Base-by-base conservation (phyloP, 2,329 filamentous ascomycete genomes). In the Xylaria sp. region DNA sequence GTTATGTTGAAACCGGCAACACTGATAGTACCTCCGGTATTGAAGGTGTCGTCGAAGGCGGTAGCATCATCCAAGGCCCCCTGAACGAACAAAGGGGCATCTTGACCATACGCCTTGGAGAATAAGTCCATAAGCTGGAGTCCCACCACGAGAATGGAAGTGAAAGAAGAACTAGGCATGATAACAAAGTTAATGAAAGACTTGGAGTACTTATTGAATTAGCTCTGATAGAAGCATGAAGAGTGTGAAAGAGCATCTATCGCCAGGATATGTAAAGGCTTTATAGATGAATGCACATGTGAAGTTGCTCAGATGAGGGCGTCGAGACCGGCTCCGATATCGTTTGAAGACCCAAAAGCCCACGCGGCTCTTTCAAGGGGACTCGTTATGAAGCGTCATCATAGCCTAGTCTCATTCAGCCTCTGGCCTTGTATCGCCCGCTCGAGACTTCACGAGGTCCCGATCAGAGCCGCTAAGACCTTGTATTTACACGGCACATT, bases 1-100 rank as follows among this genome's bases (percentile, higher is more conserved):
- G 74, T 79, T 54, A 86, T 80, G 17, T 72, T 77, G 71, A 81
- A 83, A 0, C 82, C 82, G 56, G 83, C 83, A 59, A 86, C 80
- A 0, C 74, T 74, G 17, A 86, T 81, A 15, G 76, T 76, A 9
- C 84, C 84, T 23, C 84, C 84, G 6, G 79, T 78, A 70, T 86
- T 86, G 76, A 77, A 81, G 1, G 76, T 69, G n/a, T 77, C 73
- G 58, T 79, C 79, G 6, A 74, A 71, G 2, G 74, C 77, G 0
- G 76, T 76, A 46, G 78, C 79, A 60, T 76, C 79, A 64, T 80
- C 75, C 23, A 78, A 65, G 4, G 70, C 74, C 10, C 78, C 79
- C 57, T 81, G 78, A 9, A 80, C 68, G 59, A 74, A 80, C 23
- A 81, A 68, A 38, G 77, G 77, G 4, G 75, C 74, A 67, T 74